These are phyloP conservation scores for Benincasa hispida DNA, from an alignment of 306 rosid species.

Conservation along the genomic window DNA sequence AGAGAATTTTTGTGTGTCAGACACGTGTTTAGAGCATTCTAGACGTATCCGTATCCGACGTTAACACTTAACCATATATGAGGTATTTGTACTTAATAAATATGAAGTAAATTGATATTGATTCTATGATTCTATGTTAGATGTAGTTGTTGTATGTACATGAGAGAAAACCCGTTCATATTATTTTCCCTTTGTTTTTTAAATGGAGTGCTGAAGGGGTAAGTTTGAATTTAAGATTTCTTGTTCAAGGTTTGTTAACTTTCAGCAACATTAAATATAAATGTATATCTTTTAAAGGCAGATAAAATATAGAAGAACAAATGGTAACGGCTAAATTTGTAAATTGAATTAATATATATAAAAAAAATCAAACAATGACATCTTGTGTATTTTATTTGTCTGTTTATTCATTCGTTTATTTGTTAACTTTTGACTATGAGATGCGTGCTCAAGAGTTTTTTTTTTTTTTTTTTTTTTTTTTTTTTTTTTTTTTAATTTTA, in stretches of 20 bases:
- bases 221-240: neutral
- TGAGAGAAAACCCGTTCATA: neutral
- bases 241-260: neutral
- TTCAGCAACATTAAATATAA: neutral
- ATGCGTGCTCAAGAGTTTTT: neutral
- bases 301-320: neutral
- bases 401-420: neutral
- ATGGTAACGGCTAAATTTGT: neutral
- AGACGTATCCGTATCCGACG: too few relatives aligned
- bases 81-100: too few relatives aligned
- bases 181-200: neutral
- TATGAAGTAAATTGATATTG: neutral
- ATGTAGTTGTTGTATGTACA: neutral
- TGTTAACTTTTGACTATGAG: neutral
- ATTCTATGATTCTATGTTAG: neutral
- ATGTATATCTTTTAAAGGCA: neutral
- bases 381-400: neutral
- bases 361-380: neutral
- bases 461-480: too few relatives aligned
- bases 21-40: too few relatives aligned
- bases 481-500: too few relatives aligned
- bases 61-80: too few relatives aligned
- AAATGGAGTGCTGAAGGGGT: neutral
- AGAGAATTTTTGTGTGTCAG: too few relatives aligned
- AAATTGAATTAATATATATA: neutral